Evolutionary conservation across 73 alveolate species (phyloP), one percentile per base, ranked within the genome.

Genomic region (Paramecium caudatum): DNA sequence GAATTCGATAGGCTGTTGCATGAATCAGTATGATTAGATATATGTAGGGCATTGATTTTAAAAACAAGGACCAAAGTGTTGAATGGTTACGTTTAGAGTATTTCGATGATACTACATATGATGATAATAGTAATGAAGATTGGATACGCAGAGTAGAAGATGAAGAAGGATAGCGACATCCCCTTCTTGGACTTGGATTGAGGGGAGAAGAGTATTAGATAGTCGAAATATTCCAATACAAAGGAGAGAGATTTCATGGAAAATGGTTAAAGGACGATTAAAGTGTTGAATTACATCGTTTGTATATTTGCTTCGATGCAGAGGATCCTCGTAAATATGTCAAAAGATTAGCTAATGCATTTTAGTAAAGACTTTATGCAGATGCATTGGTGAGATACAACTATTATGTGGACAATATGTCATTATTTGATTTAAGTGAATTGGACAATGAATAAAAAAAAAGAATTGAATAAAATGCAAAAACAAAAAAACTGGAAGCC

Each of bases 71-170:
- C 74, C 96, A 97, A 61, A 93, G 90, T 82, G 98, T 91, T 55
- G 98, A 97, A 70, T 97, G 99, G 99, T 96, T 98, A 5, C 98
- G 99, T 30, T 94, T 98, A 63, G 99, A 98, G 68, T 99, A 98
- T 47, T 98, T 98, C 93, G 99, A 98, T 92, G 99, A 98, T 93
- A 95, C 98, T 47, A 99, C 97, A 46, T 98, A 94, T 69, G 99
- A 98, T 95, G 97, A 97, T 47, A 97, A 98, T 50, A 96, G 99
- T 17, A 99, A 99, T 21, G 98, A 96, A 61, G 99, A 98, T 92
- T 98, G 99, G 99, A 86, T 94, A 36, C 63, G 91, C 12, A 50
- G 88, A 82, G 99, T 98, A 46, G 93, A 90, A 25, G 93, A 93
- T 82, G 98, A 95, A 27, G 95, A 93, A 78, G 97, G 96, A 21